Evolutionary conservation across 1,139 yeast genomes (phyloP).

Genomic region (Sugiyamaella paludigena): DNA sequence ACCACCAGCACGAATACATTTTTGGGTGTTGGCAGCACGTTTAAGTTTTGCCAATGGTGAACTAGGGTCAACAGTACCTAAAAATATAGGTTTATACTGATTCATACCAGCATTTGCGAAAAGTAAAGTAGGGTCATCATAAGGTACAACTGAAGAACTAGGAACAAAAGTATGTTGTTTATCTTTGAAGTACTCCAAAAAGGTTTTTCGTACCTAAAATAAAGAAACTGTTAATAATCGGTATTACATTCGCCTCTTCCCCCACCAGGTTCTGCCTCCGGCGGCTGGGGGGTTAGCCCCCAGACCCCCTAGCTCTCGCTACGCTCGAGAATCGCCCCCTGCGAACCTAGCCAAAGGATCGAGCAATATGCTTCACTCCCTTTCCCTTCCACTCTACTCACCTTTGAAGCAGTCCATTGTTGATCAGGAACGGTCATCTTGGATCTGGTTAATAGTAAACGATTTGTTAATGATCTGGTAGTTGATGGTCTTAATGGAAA

Average conservation of each 20-base stretch:
- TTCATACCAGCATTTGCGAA: conserved; percentile 99
- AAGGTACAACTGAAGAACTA: conserved; percentile 93
- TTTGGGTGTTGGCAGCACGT: conserved; percentile 93
- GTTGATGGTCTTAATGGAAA: background rate
- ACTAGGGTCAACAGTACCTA: conserved; percentile 95
- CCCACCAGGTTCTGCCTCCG: background rate
- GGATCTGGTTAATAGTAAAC: conserved; percentile 1
- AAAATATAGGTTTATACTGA: conserved; percentile 94
- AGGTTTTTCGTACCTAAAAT: conserved; percentile 72
- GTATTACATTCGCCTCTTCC: too few species aligned
- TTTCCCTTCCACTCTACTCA: background rate
- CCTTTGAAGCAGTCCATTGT: conserved; percentile 9
- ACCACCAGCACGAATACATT: conserved; percentile 99
- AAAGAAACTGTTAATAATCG: background rate
- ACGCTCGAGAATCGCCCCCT: background rate
- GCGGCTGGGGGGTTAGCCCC: conserved; percentile 5
- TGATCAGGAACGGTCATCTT: conserved; percentile 10
- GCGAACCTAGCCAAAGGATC: too few species aligned
- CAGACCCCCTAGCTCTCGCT: background rate
- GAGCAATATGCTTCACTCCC: background rate
- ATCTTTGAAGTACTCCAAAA: conserved; percentile 71
- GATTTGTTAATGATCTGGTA: background rate
- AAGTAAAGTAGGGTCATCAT: conserved; percentile 92
- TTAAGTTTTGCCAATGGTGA: conserved; percentile 80
- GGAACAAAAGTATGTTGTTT: conserved; percentile 78